Percentiles rank a stretch among this genome's conserved stretches.
Evolutionary conservation across 148 eudicot genomes (phyloP).

Genomic region (Chenopodium berlandieri): DNA sequence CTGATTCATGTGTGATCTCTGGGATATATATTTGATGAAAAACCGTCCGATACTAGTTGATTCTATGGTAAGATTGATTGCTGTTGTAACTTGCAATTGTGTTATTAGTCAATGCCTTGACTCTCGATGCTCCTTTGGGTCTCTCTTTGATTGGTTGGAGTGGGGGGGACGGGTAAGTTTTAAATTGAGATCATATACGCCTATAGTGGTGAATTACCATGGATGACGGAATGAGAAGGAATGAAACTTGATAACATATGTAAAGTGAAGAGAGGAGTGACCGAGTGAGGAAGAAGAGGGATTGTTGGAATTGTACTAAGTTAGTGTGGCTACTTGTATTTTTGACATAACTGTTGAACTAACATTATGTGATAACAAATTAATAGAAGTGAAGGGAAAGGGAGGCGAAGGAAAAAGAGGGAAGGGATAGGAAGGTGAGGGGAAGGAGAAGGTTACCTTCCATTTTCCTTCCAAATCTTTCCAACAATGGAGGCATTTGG

Average conservation of each 20-base stretch:
- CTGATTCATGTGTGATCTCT: no score
- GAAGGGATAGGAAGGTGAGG: no score
- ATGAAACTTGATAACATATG: neutral
- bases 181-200: neutral
- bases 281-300: neutral
- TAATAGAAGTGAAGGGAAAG: no score
- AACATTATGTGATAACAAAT: no score
- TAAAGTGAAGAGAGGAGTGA: neutral
- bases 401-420: no score
- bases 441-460: no score
- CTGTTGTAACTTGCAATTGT: neutral
- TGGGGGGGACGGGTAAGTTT: neutral
- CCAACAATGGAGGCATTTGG: no score
- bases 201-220: neutral
- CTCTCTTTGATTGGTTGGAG: neutral
- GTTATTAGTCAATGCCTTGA: conserved; percentile 6
- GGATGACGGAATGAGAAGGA: neutral
- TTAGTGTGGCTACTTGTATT: neutral
- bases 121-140: neutral
- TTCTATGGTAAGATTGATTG: neutral
- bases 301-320: neutral
- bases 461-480: no score
- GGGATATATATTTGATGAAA: no score
- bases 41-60: neutral
- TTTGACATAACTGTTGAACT: neutral